These are phyloP conservation scores for Fonsecaea pedrosoi DNA, from an alignment of 2,329 filamentous ascomycete species.

Conservation along the genomic window DNA sequence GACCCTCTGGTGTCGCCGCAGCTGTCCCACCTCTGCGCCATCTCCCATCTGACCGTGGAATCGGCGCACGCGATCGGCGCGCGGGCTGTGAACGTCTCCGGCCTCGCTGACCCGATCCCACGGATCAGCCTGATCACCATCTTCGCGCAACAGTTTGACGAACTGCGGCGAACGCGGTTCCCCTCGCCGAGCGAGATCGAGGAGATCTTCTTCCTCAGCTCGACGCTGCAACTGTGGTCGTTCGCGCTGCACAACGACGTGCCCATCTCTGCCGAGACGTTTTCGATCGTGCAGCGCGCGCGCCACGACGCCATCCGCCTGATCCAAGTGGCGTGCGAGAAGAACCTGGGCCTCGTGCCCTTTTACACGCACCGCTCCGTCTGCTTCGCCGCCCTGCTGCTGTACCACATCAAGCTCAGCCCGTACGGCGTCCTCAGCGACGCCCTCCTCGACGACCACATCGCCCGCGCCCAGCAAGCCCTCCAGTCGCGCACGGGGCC, in stretches of 20 bases:
- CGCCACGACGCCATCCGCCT: slow-evolving; percentile 23
- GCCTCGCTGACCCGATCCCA: slow-evolving; percentile 17
- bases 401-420: slow-evolving; percentile 27
- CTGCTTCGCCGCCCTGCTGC: slow-evolving; percentile 26
- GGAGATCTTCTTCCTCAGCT: slow-evolving; percentile 27
- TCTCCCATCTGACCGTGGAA: slow-evolving; percentile 22
- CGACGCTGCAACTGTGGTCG: slow-evolving; percentile 29
- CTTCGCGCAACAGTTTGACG: slow-evolving; percentile 25
- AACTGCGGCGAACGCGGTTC: slow-evolving; percentile 9
- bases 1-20: slow-evolving; percentile 10
- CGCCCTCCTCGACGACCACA: slow-evolving; percentile 24
- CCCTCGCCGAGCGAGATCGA: slow-evolving; percentile 21
- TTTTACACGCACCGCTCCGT: slow-evolving; percentile 28
- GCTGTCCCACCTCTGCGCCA: slow-evolving; percentile 25
- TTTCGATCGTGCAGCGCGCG: slow-evolving; percentile 21
- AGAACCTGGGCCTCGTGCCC: slow-evolving; percentile 24
- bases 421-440: slow-evolving; percentile 18
- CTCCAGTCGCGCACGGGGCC: slow-evolving; percentile 5
- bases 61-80: slow-evolving; percentile 17
- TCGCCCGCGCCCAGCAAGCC: slow-evolving; percentile 20
- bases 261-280: slow-evolving; percentile 15
- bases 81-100: slow-evolving; percentile 16
- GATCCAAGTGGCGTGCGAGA: slow-evolving; percentile 26
- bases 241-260: slow-evolving; percentile 28
- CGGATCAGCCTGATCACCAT: slow-evolving; percentile 30